phyloP scores from a whole-genome alignment of 2,329 filamentous ascomycete species.

The Biscogniauxia sp. region DNA sequence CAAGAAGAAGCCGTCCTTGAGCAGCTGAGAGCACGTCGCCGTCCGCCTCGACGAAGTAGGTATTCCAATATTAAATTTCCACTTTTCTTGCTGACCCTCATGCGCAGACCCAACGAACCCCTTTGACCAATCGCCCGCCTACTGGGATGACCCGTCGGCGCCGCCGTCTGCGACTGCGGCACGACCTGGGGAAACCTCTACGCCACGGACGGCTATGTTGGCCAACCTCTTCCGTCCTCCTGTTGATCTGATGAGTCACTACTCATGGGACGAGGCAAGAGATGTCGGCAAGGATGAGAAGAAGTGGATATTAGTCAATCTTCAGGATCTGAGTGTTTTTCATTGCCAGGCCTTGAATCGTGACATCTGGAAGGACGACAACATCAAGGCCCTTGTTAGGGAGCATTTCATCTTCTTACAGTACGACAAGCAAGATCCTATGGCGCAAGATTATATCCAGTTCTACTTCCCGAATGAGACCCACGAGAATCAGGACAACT shows the following conservation, averaged over 20 bases:
- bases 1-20: slow-evolving; percentile 63
- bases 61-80: not conserved
- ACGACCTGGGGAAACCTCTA: slow-evolving; percentile 45
- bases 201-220: slow-evolving; percentile 72
- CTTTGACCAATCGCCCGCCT: slow-evolving; percentile 29
- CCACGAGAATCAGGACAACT: slow-evolving; percentile 81
- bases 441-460: slow-evolving; percentile 76
- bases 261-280: slow-evolving; percentile 81
- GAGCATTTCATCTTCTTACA: slow-evolving; percentile 97
- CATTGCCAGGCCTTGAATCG: slow-evolving; percentile 92
- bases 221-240: slow-evolving; percentile 92
- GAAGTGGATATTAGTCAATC: slow-evolving; percentile 95
- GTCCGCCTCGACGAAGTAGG: slow-evolving; percentile 29
- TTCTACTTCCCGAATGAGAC: slow-evolving; percentile 77
- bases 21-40: slow-evolving; percentile 55
- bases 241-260: slow-evolving; percentile 78
- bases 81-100: slow-evolving; percentile 5
- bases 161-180: slow-evolving; percentile 37
- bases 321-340: slow-evolving; percentile 91
- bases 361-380: slow-evolving; percentile 89
- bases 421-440: slow-evolving; percentile 80
- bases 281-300: slow-evolving; percentile 80
- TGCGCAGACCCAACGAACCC: slow-evolving; percentile 23
- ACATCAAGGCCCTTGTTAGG: slow-evolving; percentile 73
- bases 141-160: slow-evolving; percentile 41